Base-by-base conservation (phyloP, 1,284 basidiomycete genomes). In the Kalmanozyma brasiliensis region DNA sequence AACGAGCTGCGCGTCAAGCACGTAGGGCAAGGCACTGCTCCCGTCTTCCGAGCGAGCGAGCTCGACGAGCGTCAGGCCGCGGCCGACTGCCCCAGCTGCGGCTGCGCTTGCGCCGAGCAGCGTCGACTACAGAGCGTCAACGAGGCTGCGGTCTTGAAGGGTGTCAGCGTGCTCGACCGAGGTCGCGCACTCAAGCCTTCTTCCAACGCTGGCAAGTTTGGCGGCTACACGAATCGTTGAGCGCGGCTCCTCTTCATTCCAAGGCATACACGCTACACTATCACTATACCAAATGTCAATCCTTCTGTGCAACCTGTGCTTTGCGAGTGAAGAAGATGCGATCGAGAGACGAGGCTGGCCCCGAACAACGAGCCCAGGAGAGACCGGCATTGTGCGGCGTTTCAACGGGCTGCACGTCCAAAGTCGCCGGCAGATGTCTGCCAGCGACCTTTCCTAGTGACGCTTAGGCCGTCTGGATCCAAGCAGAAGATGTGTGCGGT, bases 31-130 rank as follows among this genome's bases (percentile, higher is more conserved):
- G 66, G 66, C n/a, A 60, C 51, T 4, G 60, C 66, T 0, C 60
- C 64, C 11, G 26, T 2, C 8, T 67, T 61, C 42, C 11, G 20
- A 19, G 30, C 45, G 2, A 46, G 43, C 22, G 48, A 44, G 17
- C 32, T 17, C 7, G 38, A 51, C 8, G 57, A 52, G 2, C 38
- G 34, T 7, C 49, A 55, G 29, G 34, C 22, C 2, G 41, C 55
- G 0, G 49, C 43, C 17, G 34, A 49, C 11, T 76, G 74, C 24
- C 52, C 67, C 4, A 35, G 32, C 33, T 76, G 74, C 47, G 71
- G 74, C 10, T 76, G 74, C 30, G 55, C 56, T 40, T 76, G 74
- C 17, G 71, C 67, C 0, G 74, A 76, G 41, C 70, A 76, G 53
- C 49, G 71, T 1, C 23, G 74, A 14, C 34, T 67, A 60, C 71